Conservation (phyloP, 345 rosid species). For the Camelina neglecta region DNA sequence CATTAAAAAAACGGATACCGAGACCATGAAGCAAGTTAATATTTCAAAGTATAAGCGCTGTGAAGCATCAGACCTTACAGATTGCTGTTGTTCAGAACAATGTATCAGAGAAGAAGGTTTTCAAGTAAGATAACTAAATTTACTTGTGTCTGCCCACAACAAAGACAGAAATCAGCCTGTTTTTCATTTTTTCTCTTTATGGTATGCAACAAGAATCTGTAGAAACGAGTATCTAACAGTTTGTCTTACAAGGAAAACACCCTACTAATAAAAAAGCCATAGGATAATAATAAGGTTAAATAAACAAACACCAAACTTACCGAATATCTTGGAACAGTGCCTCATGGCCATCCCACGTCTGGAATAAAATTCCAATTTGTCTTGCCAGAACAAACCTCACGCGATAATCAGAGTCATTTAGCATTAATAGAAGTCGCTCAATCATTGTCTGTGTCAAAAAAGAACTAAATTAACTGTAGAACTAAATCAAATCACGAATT, state of each 20-base stretch:
- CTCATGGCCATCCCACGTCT: conserved; percentile 97
- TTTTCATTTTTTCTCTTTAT: not conserved
- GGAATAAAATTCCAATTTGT: conserved; percentile 80
- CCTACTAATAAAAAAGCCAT: conserved; percentile 16
- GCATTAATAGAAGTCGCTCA: conserved; percentile 66
- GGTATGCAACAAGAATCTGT: conserved; percentile 10
- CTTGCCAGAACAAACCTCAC: conserved; percentile 74
- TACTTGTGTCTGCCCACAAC: conserved; percentile 4
- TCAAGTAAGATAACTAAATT: conserved; percentile 3
- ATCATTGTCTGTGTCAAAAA: conserved; percentile 69
- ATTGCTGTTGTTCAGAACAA: conserved; percentile 6
- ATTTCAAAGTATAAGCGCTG: not conserved
- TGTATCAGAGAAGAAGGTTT: conserved; percentile 19
- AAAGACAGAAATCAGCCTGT: conserved; percentile 27
- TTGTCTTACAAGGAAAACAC: conserved; percentile 21
- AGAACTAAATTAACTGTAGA: conserved; percentile 18
- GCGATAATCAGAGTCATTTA: conserved; percentile 87
- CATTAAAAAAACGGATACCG: not conserved
- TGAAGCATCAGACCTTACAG: conserved; percentile 26
- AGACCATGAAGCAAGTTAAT: not conserved
- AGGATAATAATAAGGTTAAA: conserved; percentile 1
- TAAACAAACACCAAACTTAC: conserved; percentile 55
- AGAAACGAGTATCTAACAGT: conserved; percentile 21
- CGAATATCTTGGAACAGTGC: conserved; percentile 89
- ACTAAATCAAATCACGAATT: conserved; percentile 17